Evolutionary conservation across 2,329 filamentous ascomycete species (phyloP).

Genomic region (Talaromyces sp.): DNA sequence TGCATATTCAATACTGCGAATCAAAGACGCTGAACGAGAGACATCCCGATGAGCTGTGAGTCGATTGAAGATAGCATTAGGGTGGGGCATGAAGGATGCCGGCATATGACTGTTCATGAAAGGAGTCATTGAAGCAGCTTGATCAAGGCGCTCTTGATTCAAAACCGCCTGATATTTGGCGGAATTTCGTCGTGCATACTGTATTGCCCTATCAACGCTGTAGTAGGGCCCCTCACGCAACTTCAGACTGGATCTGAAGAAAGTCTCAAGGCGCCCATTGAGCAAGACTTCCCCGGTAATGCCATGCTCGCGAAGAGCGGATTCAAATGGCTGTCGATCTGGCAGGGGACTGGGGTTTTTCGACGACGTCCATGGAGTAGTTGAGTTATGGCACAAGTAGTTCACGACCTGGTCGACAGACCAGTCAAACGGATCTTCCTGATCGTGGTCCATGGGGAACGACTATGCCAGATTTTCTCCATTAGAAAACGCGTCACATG

Average conservation of each 20-base stretch:
- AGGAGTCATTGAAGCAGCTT: slow-evolving; percentile 6
- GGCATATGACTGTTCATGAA: slow-evolving; percentile 5
- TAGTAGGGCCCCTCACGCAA: slow-evolving; percentile 11
- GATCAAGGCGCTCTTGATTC: slow-evolving; percentile 4
- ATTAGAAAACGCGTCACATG: not conserved
- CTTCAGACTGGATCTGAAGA: slow-evolving; percentile 7
- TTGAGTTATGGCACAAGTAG: slow-evolving; percentile 57
- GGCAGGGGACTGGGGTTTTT: slow-evolving; percentile 40
- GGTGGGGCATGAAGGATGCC: not conserved
- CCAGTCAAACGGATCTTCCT: slow-evolving; percentile 70
- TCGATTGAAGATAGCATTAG: slow-evolving; percentile 1
- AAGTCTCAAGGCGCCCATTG: slow-evolving; percentile 5
- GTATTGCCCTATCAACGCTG: slow-evolving; percentile 8
- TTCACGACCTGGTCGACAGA: slow-evolving; percentile 61
- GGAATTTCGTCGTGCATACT: slow-evolving; percentile 9
- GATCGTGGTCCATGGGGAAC: slow-evolving; percentile 21
- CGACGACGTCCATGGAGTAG: slow-evolving; percentile 38
- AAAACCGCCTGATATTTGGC: slow-evolving; percentile 5
- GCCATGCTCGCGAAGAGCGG: slow-evolving; percentile 55
- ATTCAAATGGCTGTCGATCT: slow-evolving; percentile 50
- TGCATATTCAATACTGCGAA: not conserved
- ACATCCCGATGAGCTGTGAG: not conserved
- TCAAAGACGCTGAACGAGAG: not conserved
- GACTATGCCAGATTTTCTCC: not conserved
- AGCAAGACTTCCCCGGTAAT: slow-evolving; percentile 60